A percentile compares a stretch with the other conserved stretches of the same genome.
Conservation (phyloP, 306 rosid species). For the Heteromeles arbutifolia region DNA sequence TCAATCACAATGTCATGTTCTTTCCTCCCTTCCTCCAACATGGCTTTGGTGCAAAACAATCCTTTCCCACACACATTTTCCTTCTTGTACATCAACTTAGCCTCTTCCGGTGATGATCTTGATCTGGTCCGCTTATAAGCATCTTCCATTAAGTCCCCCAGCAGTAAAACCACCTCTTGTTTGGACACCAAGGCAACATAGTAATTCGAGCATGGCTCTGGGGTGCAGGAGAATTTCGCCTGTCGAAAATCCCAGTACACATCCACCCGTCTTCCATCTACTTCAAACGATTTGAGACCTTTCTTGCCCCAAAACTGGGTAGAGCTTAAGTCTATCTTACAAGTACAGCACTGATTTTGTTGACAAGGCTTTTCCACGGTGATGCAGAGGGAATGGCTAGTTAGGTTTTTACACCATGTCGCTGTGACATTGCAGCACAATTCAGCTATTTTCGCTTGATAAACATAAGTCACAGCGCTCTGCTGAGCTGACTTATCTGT, state of each 20-base stretch:
- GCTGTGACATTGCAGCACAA: conserved; percentile 16
- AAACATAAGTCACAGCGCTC: conserved; percentile 26
- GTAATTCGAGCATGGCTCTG: conserved; percentile 47
- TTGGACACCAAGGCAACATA: conserved; percentile 51
- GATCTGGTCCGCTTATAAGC: conserved; percentile 52
- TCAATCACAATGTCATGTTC: conserved; percentile 57
- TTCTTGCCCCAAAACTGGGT: conserved; percentile 57
- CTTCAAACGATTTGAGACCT: conserved; percentile 48
- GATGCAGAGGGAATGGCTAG: conserved; percentile 35
- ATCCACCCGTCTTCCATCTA: conserved; percentile 41
- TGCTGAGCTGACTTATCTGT: conserved; percentile 13
- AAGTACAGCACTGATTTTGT: conserved; percentile 18
- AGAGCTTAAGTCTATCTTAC: conserved; percentile 45
- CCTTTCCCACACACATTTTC: conserved; percentile 54
- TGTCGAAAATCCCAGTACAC: conserved; percentile 59
- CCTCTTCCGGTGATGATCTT: conserved; percentile 35
- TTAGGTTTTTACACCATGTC: conserved; percentile 44
- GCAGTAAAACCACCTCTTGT: conserved; percentile 41
- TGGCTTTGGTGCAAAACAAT: conserved; percentile 42
- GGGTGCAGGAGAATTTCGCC: conserved; percentile 27
- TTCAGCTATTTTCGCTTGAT: conserved; percentile 35
- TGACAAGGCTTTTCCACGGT: conserved; percentile 24
- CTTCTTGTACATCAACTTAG: conserved; percentile 48
- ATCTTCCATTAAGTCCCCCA: conserved; percentile 45
- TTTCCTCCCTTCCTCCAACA: conserved; percentile 36